Evolutionary conservation across 2,329 filamentous ascomycete species (phyloP), one percentile per base, ranked within the genome.

Genomic region (Colletotrichum eremochloae): DNA sequence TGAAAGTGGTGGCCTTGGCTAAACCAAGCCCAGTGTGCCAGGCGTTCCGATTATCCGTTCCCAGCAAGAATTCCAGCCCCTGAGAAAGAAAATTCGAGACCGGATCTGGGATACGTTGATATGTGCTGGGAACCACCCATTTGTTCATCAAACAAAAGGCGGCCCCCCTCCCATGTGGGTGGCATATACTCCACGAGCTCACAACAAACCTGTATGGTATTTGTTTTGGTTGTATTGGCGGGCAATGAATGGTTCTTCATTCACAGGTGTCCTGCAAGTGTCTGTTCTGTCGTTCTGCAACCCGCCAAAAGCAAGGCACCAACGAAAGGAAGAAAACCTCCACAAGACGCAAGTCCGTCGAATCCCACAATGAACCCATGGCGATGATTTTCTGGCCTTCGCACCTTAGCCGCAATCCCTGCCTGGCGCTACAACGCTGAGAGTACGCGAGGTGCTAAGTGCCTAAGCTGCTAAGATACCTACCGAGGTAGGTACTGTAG

Each of bases 21-120:
- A 61, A 70, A 46, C 63, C 62, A 44, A 67, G 53, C 62, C 67
- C 61, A 69, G 42, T 52, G 52, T 69, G 67, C 62, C 67, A 70
- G 56, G 24, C 62, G 62, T 70, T 61, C 67, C 63, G 67, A 70
- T 38, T 46, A 70, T 60, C 67, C 67, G 67, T 55, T 70, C 67
- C 36, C 67, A 70, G 67, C 62, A 29, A 52, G 38, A 63, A 64
- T 48, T 38, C 55, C 67, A 52, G 33, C 61, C 53, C 20, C 40
- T 52, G 14, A 9, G 12, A 18, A 38, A 53, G 53, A 36, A 24
- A 66, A 58, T 36, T 42, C 58, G 61, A 66, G 61, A 69, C 67
- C 66, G 46, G 66, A 40, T 63, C 58, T 36, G 36, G 61, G 56
- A 29, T 61, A 61, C 42, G 55, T 46, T 53, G n/a, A 58, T 60